Evolutionary conservation across 2,329 filamentous ascomycete genomes (phyloP).

Genomic region (Westerdykella sp.): DNA sequence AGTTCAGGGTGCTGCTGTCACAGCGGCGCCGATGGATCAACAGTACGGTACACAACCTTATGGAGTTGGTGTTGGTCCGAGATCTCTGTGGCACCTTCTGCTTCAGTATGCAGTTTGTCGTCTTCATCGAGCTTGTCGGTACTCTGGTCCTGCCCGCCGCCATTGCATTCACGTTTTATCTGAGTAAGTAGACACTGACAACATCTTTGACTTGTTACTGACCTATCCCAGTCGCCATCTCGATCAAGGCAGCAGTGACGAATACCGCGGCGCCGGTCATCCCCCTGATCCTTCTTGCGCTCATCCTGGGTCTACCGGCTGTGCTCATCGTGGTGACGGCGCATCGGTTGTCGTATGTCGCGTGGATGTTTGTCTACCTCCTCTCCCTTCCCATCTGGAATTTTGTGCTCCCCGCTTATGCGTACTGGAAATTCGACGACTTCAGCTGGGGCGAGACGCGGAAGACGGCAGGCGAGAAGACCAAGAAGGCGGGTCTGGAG

Average conservation of each 20-base stretch:
- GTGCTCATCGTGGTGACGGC: slow-evolving; percentile 89
- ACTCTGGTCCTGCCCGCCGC: slow-evolving; percentile 93
- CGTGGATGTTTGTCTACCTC: slow-evolving; percentile 97
- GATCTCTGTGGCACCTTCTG: slow-evolving; percentile 98
- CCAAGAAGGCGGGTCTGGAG: slow-evolving; percentile 78
- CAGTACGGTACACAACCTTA: slow-evolving; percentile 96
- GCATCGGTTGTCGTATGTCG: slow-evolving; percentile 82
- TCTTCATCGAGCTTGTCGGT: slow-evolving; percentile 90
- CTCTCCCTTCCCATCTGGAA: slow-evolving; percentile 94
- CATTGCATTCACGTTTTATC: slow-evolving; percentile 94
- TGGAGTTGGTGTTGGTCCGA: slow-evolving; percentile 91
- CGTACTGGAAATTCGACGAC: slow-evolving; percentile 99
- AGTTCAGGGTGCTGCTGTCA: slow-evolving; percentile 86
- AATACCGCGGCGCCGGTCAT: slow-evolving; percentile 67
- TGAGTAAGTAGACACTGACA: slow-evolving; percentile 57
- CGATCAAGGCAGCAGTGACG: slow-evolving; percentile 61
- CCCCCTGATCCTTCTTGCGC: slow-evolving; percentile 76
- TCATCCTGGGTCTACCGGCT: slow-evolving; percentile 90
- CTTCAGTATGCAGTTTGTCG: slow-evolving; percentile 99
- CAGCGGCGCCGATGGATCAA: slow-evolving; percentile 99
- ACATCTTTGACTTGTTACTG: slow-evolving; percentile 12
- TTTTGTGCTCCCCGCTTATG: slow-evolving; percentile 86
- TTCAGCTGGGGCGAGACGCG: slow-evolving; percentile 98
- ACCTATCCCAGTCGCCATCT: slow-evolving; percentile 63
- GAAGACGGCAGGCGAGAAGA: slow-evolving; percentile 86